Conservation (phyloP, 768 basidiomycete genomes). For the Galerina sulciceps region DNA sequence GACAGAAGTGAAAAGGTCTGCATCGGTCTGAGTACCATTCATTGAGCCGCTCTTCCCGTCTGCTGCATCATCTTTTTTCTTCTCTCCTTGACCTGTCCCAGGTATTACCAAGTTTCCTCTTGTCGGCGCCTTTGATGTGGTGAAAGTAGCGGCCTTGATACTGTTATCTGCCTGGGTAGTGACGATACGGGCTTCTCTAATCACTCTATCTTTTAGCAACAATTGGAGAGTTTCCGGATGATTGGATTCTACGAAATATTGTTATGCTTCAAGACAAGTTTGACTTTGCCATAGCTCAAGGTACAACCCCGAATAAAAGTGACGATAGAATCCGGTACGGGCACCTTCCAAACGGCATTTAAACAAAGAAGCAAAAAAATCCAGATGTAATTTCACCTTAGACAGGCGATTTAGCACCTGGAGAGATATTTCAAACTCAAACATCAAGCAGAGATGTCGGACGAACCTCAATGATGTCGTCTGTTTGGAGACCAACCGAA, state of each 20-base stretch:
- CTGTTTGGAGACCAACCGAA: slow-evolving; percentile 95
- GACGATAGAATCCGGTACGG: slow-evolving; percentile 86
- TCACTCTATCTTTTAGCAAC: slow-evolving; percentile 84
- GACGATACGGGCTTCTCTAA: slow-evolving; percentile 82
- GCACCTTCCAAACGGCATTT: slow-evolving; percentile 60
- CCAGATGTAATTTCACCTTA: slow-evolving; percentile 51
- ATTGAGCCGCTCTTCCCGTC: slow-evolving; percentile 31
- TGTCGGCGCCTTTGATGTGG: slow-evolving; percentile 80
- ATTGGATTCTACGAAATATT: slow-evolving; percentile 96
- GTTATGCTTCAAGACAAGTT: slow-evolving; percentile 97
- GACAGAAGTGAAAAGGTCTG: slow-evolving; percentile 92
- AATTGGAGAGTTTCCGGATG: slow-evolving; percentile 92
- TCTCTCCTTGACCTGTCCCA: slow-evolving; percentile 79
- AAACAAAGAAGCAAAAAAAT: slow-evolving; percentile 3
- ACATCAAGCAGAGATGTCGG: slow-evolving; percentile 30
- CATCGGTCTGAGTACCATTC: slow-evolving; percentile 48
- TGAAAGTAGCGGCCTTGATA: slow-evolving; percentile 76
- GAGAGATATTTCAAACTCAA: slow-evolving; percentile 27
- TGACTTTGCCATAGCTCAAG: slow-evolving; percentile 96
- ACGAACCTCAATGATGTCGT: slow-evolving; percentile 96
- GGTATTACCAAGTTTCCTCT: slow-evolving; percentile 86
- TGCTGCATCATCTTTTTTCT: slow-evolving; percentile 56
- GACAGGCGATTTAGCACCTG: slow-evolving; percentile 83
- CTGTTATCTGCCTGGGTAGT: slow-evolving; percentile 72
- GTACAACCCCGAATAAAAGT: slow-evolving; percentile 92